Percentiles rank a stretch among this genome's conserved stretches.
Conservation (phyloP, 768 basidiomycete species). For the Suillus weaverae region DNA sequence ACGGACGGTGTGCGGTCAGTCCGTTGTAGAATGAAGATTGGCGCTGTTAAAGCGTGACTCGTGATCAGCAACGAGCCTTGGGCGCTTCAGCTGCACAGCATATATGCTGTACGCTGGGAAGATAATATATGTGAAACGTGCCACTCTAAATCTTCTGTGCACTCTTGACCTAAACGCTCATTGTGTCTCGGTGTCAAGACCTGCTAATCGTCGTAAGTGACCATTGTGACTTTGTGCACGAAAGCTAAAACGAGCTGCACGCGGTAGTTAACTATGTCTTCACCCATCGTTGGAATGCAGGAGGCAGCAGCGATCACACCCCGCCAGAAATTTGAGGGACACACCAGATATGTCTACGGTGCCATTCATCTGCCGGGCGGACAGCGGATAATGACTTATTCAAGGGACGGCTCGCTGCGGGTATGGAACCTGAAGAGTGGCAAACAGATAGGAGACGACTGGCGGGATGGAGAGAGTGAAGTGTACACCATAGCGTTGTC, state of each 20-base stretch:
- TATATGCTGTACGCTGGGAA: too few species aligned
- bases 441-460: not conserved
- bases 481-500: too few species aligned
- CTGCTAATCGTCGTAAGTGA: too few species aligned
- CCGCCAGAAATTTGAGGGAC: not conserved
- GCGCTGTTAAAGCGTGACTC: too few species aligned
- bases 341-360: not conserved
- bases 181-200: too few species aligned
- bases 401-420: too few species aligned
- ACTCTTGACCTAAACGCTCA: too few species aligned
- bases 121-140: not conserved
- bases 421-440: too few species aligned
- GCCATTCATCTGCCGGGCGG: not conserved
- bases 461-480: not conserved
- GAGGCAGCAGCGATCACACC: not conserved
- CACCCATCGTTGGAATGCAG: not conserved
- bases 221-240: not conserved
- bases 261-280: not conserved
- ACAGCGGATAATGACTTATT: too few species aligned
- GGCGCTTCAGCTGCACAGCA: too few species aligned
- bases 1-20: not conserved
- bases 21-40: too few species aligned
- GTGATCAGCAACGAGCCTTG: too few species aligned
- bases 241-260: not conserved
- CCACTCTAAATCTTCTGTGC: not conserved